Evolutionary conservation across 495 filamentous ascomycete species (phyloP).

Genomic region (Emericellopsis terricola): DNA sequence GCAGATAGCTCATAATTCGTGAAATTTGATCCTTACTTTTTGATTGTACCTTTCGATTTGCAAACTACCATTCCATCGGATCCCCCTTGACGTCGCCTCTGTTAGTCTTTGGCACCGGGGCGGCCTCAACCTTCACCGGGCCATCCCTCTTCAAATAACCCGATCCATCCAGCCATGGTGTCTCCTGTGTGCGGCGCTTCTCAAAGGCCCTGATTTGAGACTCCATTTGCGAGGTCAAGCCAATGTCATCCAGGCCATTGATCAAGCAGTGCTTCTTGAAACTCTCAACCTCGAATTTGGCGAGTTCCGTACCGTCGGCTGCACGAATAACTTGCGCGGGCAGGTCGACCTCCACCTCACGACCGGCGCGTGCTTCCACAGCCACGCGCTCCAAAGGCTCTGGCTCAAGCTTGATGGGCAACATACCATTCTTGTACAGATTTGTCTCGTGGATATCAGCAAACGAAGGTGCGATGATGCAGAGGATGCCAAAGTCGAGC

Average conservation of each 20-base stretch:
- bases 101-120: slow-evolving; percentile 79
- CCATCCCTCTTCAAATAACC: slow-evolving; percentile 65
- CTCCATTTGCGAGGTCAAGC: slow-evolving; percentile 80
- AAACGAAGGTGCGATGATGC: slow-evolving; percentile 80
- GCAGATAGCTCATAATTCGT: too few species aligned
- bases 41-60: too few species aligned
- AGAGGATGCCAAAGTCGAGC: slow-evolving; percentile 89
- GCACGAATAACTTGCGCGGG: slow-evolving; percentile 70
- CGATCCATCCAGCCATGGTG: slow-evolving; percentile 83
- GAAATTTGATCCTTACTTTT: too few species aligned
- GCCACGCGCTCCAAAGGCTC: slow-evolving; percentile 50
- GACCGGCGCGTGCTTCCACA: slow-evolving; percentile 62
- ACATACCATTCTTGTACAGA: slow-evolving; percentile 99
- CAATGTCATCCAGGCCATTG: slow-evolving; percentile 94
- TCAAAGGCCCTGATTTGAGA: slow-evolving; percentile 79
- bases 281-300: slow-evolving; percentile 67
- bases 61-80: slow-evolving; percentile 76
- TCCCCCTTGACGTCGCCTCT: slow-evolving; percentile 69
- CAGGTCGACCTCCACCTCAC: slow-evolving; percentile 84
- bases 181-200: slow-evolving; percentile 50
- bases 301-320: slow-evolving; percentile 49
- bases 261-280: slow-evolving; percentile 90
- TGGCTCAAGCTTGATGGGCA: slow-evolving; percentile 64
- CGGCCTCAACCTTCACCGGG: slow-evolving; percentile 61
- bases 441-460: slow-evolving; percentile 99